Base-by-base conservation (phyloP, 2,329 filamentous ascomycete species). In the Pseudogymnoascus sp. region DNA sequence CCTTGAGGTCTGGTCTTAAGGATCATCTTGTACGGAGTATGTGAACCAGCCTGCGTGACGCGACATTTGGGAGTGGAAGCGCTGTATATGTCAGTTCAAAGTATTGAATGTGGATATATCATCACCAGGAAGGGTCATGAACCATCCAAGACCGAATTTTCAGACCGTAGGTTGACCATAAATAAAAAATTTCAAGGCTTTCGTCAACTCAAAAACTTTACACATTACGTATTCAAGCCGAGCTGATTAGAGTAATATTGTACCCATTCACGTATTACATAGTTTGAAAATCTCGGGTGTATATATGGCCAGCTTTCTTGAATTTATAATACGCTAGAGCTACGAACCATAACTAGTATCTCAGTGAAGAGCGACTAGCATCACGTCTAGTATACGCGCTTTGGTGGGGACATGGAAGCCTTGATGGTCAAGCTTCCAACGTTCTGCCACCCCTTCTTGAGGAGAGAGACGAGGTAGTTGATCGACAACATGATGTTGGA, bases 361-460 rank as follows among this genome's bases (percentile, higher is more conserved):
- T 62, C 61, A 62, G 41, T 61, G 18, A 62, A 62, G 61, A 62
- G 61, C 60, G 55, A 60, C 60, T 55, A 62, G 58, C 28, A 66
- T 61, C 60, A 63, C 60, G 67, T 71, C 67, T 97, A 99, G 86
- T 96, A 99, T 71, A 99, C 81, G 75, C 94, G 91, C 85, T 91
- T 94, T 71, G 94, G 94, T 70, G 94, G 94, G 79, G 90, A 96
- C 94, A 99, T 99, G 82, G 89, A 89, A 81, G 94, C 94, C 90
- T 99, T 99, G 85, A 99, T 94, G 77, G 92, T 96, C 82, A 99
- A 85, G 84, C 89, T 94, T 77, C 94, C 94, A 74, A 99, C 94
- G 86, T 99, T 99, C 85, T 99, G 94, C 94, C 94, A 99, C 77
- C 94, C 94, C 90, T 99, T 99, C 91, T 99, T 99, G 77, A 99